phyloP scores from a whole-genome alignment of 352 stramenopile genomes.

The Phytophthora pistaciae region DNA sequence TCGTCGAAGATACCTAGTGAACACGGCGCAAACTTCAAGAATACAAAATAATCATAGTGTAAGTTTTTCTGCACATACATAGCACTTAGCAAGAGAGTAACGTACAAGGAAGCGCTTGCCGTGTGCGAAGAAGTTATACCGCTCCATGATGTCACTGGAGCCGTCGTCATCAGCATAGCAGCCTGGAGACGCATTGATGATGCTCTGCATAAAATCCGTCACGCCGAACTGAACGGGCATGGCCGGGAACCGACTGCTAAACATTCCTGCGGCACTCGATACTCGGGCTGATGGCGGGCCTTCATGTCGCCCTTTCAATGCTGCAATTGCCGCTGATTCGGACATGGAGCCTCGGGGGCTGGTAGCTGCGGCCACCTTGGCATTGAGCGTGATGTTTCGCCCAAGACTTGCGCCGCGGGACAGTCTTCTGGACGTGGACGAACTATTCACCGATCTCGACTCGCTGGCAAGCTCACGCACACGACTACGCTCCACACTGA shows the following conservation, averaged over 20 bases:
- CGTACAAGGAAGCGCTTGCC: slow-evolving; percentile 56
- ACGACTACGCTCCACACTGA: slow-evolving; percentile 43
- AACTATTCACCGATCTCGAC: slow-evolving; percentile 15
- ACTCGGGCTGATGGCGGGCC: slow-evolving; percentile 11
- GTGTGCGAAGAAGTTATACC: slow-evolving; percentile 71
- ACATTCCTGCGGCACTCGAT: slow-evolving; percentile 9
- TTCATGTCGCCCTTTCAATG: slow-evolving; percentile 7
- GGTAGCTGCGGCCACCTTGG: slow-evolving; percentile 13
- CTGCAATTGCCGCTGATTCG: slow-evolving; percentile 7
- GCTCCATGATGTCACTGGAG: slow-evolving; percentile 46
- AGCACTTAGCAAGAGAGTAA: not conserved
- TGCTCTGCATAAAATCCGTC: slow-evolving; percentile 46
- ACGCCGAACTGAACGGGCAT: slow-evolving; percentile 5
- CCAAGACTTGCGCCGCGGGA: slow-evolving; percentile 21
- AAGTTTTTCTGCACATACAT: not conserved
- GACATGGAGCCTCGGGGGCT: not conserved
- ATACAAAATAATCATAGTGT: not conserved
- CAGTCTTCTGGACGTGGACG: slow-evolving; percentile 17
- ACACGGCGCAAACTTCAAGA: slow-evolving; percentile 50
- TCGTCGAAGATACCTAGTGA: slow-evolving; percentile 66
- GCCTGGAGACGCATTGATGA: slow-evolving; percentile 56
- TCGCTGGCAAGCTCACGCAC: slow-evolving; percentile 31
- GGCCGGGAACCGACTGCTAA: slow-evolving; percentile 10
- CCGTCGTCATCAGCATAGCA: slow-evolving; percentile 49
- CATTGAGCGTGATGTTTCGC: slow-evolving; percentile 12